These are phyloP conservation scores for Nelumbo lutea DNA, from an alignment of 164 flowering plant genomes.

Conservation along the genomic window DNA sequence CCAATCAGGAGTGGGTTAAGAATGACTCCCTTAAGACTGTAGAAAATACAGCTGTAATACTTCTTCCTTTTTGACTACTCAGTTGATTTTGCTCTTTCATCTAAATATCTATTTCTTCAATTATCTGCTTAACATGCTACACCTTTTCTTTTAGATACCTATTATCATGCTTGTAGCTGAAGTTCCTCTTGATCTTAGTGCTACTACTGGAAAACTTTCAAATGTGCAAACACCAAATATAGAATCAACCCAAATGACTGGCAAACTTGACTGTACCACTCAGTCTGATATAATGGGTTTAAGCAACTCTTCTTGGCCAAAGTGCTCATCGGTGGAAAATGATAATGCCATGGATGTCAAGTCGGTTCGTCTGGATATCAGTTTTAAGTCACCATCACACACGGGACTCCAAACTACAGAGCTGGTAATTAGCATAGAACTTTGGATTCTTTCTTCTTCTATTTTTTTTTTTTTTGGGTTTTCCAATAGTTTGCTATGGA, in stretches of 20 bases:
- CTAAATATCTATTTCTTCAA: background rate
- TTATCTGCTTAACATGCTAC: background rate
- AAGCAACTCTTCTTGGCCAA: constrained; percentile 33
- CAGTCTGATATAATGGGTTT: constrained; percentile 24
- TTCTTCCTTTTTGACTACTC: constrained; percentile 4
- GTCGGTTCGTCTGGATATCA: constrained; percentile 86
- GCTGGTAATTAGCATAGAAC: constrained; percentile 47
- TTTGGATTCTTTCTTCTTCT: background rate
- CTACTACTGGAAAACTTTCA: constrained; percentile 32
- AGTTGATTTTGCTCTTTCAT: background rate
- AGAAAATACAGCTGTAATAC: constrained; percentile 92
- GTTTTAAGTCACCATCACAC: constrained; percentile 93
- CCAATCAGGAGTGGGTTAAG: constrained; percentile 98
- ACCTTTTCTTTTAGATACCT: constrained; percentile 59
- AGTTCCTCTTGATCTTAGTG: constrained; percentile 66
- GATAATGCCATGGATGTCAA: constrained; percentile 33
- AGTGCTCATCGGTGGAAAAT: constrained; percentile 25
- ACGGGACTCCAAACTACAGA: constrained; percentile 93
- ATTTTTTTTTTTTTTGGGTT: background rate
- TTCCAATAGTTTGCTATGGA: background rate
- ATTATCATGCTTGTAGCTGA: constrained; percentile 95
- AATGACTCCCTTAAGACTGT: constrained; percentile 91
- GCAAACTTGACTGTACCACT: constrained; percentile 30
- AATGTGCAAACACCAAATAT: constrained; percentile 38
- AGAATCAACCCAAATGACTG: constrained; percentile 22